Percentiles rank a stretch among this genome's conserved stretches.
Evolutionary conservation across 2,329 filamentous ascomycete genomes (phyloP).

Genomic region (Clarireedia sp.): DNA sequence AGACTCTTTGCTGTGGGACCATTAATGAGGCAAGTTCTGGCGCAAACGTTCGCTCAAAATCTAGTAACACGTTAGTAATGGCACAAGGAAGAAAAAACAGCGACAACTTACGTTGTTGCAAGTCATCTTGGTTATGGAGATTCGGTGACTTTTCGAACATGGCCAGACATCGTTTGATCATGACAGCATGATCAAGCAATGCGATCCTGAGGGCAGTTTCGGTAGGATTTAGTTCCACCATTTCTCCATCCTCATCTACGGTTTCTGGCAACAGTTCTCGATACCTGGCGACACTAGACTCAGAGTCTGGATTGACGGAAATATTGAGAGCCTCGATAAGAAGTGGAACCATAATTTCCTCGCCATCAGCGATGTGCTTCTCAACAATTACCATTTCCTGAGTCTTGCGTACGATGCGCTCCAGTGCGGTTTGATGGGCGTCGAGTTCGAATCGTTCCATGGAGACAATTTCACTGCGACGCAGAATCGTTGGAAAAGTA

Average conservation of each 20-base stretch:
- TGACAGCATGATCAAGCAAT: slow-evolving; percentile 80
- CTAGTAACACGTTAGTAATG: slow-evolving; percentile 32
- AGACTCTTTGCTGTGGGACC: slow-evolving; percentile 33
- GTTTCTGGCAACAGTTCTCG: slow-evolving; percentile 60
- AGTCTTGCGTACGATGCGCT: slow-evolving; percentile 85
- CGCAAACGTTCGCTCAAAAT: slow-evolving; percentile 55
- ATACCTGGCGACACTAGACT: slow-evolving; percentile 73
- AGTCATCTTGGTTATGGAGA: slow-evolving; percentile 50
- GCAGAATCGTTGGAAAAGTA: slow-evolving; percentile 81
- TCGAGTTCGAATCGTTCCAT: slow-evolving; percentile 54
- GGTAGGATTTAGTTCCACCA: slow-evolving; percentile 47
- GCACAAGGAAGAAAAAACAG: not conserved
- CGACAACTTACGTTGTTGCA: slow-evolving; percentile 51
- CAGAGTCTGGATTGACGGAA: slow-evolving; percentile 64
- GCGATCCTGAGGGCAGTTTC: slow-evolving; percentile 78
- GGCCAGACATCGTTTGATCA: slow-evolving; percentile 73
- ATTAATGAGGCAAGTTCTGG: slow-evolving; percentile 58
- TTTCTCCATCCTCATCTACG: slow-evolving; percentile 36
- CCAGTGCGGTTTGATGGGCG: slow-evolving; percentile 79
- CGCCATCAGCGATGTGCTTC: slow-evolving; percentile 63
- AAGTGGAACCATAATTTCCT: slow-evolving; percentile 58
- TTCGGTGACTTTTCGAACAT: slow-evolving; percentile 55
- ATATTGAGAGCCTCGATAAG: slow-evolving; percentile 70
- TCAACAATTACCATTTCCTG: slow-evolving; percentile 73
- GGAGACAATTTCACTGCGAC: slow-evolving; percentile 75